These are phyloP conservation scores for Ustulina deusta DNA, from an alignment of 2,329 filamentous ascomycete species.

Conservation along the genomic window DNA sequence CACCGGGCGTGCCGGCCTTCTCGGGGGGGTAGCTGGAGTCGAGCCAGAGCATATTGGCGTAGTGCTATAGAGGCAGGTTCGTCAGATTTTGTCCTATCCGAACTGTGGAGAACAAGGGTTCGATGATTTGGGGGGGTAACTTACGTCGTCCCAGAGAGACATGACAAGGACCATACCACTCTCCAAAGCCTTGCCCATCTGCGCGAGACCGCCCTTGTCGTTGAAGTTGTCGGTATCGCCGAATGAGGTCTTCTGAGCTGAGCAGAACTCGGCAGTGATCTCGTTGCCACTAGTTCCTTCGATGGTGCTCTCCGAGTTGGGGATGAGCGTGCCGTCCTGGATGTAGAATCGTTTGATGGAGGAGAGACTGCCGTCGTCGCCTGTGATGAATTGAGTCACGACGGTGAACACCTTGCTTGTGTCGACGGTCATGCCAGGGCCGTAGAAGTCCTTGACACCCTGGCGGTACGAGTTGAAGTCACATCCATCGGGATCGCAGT, in stretches of 20 bases:
- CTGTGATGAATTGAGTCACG: slow-evolving; percentile 67
- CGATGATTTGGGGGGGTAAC: slow-evolving; percentile 12
- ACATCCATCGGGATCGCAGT: slow-evolving; percentile 73
- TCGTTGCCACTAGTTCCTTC: slow-evolving; percentile 49
- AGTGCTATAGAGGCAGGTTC: slow-evolving; percentile 52
- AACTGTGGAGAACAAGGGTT: neutral
- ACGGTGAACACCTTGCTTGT: slow-evolving; percentile 68
- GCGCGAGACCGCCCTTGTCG: slow-evolving; percentile 63
- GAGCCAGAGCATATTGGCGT: slow-evolving; percentile 71
- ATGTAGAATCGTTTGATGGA: slow-evolving; percentile 69
- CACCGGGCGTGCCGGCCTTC: slow-evolving; percentile 54
- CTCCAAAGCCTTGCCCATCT: slow-evolving; percentile 64
- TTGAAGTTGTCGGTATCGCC: slow-evolving; percentile 64
- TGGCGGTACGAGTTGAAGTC: slow-evolving; percentile 74
- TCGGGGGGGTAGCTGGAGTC: slow-evolving; percentile 62
- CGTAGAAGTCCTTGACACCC: slow-evolving; percentile 70
- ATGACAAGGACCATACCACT: slow-evolving; percentile 71
- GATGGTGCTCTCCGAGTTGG: slow-evolving; percentile 54
- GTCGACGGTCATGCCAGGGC: slow-evolving; percentile 65
- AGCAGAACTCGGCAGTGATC: slow-evolving; percentile 68
- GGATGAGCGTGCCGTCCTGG: slow-evolving; percentile 64
- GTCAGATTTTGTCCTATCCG: slow-evolving; percentile 17
- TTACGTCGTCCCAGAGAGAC: slow-evolving; percentile 67
- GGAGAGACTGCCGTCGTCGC: slow-evolving; percentile 60
- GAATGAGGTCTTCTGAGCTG: slow-evolving; percentile 64